Evolutionary conservation across 169 alveolate genomes (phyloP).

Genomic region (Cryptosporidium baileyi): DNA sequence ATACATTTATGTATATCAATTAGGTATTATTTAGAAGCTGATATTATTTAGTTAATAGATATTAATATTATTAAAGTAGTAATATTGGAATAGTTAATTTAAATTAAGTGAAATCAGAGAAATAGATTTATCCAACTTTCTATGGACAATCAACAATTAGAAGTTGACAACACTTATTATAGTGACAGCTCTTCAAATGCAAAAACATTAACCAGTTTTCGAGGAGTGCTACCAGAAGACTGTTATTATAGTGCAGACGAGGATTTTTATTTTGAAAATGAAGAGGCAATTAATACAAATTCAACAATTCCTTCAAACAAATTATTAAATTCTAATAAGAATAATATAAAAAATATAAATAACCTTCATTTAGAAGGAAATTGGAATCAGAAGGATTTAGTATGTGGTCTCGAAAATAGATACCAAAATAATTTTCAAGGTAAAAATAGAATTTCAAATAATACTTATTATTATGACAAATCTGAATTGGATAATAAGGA

Average conservation of each 20-base stretch:
- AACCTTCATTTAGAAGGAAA: too few species aligned
- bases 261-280: constrained; percentile 60
- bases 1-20: too few species aligned
- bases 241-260: constrained; percentile 70
- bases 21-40: neutral
- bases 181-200: constrained; percentile 37
- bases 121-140: constrained; percentile 5
- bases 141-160: constrained; percentile 46
- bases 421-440: too few species aligned
- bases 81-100: too few species aligned
- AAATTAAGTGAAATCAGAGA: too few species aligned
- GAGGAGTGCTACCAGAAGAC: constrained; percentile 38
- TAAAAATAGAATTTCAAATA: too few species aligned
- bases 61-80: too few species aligned
- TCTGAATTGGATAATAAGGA: neutral
- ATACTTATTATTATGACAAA: too few species aligned
- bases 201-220: neutral
- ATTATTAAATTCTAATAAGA: constrained; percentile 19
- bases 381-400: too few species aligned
- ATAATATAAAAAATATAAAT: neutral
- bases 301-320: constrained; percentile 6
- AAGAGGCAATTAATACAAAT: constrained; percentile 2
- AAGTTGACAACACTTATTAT: constrained; percentile 20
- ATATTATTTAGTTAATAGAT: neutral
- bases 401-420: too few species aligned